phyloP scores from a whole-genome alignment of 371 early-diverging fungal species.

The Mucor velutinosus region DNA sequence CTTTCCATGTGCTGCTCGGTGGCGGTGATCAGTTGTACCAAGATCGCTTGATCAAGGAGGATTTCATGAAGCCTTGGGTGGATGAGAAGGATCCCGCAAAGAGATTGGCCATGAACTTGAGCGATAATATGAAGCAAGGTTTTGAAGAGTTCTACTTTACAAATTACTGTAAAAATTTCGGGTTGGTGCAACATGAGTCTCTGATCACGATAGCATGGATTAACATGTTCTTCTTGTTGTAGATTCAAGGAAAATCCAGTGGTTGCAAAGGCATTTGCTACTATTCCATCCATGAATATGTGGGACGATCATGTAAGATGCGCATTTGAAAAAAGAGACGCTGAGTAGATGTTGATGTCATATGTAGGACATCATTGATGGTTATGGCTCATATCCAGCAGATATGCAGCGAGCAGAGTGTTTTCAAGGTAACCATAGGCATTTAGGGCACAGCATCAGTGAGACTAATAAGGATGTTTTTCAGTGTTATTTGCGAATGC shows the following conservation, averaged over 20 bases:
- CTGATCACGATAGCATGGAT: neutral
- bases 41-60: constrained; percentile 60
- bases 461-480: neutral
- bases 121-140: constrained; percentile 50
- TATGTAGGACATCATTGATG: constrained; percentile 62
- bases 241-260: constrained; percentile 33
- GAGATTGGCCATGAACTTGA: constrained; percentile 39
- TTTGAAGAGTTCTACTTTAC: constrained; percentile 74
- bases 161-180: constrained; percentile 71
- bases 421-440: constrained; percentile 23
- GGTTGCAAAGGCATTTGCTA: constrained; percentile 61
- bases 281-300: constrained; percentile 74
- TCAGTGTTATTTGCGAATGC: constrained; percentile 56
- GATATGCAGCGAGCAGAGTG: constrained; percentile 61
- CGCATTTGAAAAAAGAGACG: too few species aligned
- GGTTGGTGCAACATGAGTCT: constrained; percentile 17
- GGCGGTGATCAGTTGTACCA: constrained; percentile 87
- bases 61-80: constrained; percentile 65
- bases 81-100: constrained; percentile 50
- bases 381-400: constrained; percentile 81
- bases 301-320: constrained; percentile 73
- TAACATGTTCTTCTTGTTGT: neutral
- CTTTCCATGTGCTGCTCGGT: constrained; percentile 80
- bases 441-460: neutral
- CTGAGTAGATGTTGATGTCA: too few species aligned